These are phyloP conservation scores for Austroboletus eburneus DNA, from an alignment of 768 basidiomycete species.

Conservation along the genomic window DNA sequence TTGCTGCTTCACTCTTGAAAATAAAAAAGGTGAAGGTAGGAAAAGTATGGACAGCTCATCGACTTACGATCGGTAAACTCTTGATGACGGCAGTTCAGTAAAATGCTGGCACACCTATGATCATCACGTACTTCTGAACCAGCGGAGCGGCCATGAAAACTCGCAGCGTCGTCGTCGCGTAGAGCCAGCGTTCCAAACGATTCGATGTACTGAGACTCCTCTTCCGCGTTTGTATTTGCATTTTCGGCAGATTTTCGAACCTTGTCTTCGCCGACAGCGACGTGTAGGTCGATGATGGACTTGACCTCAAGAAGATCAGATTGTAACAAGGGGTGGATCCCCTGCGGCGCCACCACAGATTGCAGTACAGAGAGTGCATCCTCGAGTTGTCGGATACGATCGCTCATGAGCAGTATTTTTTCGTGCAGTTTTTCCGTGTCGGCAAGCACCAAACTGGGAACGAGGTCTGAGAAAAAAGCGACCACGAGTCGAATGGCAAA, in stretches of 20 bases:
- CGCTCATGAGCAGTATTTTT: conserved; percentile 64
- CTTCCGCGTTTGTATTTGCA: too few relatives aligned
- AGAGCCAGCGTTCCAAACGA: conserved; percentile 68
- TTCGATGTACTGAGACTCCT: conserved; percentile 55
- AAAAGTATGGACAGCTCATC: background rate
- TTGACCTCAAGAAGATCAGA: conserved; percentile 62
- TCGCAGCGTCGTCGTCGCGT: conserved; percentile 63
- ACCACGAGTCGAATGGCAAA: background rate
- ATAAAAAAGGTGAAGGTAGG: background rate
- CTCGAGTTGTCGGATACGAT: conserved; percentile 68
- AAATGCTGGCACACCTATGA: conserved; percentile 21
- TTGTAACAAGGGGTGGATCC: conserved; percentile 55
- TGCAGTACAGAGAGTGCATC: conserved; percentile 60
- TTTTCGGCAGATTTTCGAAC: conserved; percentile 24
- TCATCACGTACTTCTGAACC: conserved; percentile 57
- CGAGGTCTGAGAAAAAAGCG: background rate
- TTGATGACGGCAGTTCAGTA: conserved; percentile 18
- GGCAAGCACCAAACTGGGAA: conserved; percentile 59
- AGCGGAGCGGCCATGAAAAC: conserved; percentile 69
- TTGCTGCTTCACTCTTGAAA: conserved; percentile 22
- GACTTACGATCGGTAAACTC: conserved; percentile 55
- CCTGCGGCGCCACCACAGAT: conserved; percentile 38
- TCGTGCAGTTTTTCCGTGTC: conserved; percentile 67
- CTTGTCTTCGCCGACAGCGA: conserved; percentile 45
- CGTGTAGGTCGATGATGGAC: conserved; percentile 63